Percentiles rank a stretch among this genome's conserved stretches.
These are phyloP conservation scores for Xylaria sp. DNA, from an alignment of 495 filamentous ascomycete genomes.

Conservation along the genomic window DNA sequence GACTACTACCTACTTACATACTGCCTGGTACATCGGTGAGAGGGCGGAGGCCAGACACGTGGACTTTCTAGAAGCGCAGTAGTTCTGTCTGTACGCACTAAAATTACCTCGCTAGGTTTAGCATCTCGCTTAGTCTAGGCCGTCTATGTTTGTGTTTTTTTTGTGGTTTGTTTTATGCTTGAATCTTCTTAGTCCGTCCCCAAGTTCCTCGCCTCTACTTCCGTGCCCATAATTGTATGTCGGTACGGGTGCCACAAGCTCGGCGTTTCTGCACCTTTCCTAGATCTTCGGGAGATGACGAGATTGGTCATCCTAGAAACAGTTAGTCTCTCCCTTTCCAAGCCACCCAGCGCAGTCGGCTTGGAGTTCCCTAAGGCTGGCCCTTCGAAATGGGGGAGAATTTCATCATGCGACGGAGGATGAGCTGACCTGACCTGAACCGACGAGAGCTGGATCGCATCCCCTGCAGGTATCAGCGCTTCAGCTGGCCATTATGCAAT, in stretches of 20 bases:
- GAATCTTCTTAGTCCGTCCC: neutral
- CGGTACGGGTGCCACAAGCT: constrained; percentile 41
- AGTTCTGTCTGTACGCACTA: neutral
- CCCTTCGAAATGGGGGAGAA: neutral
- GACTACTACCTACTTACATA: no score
- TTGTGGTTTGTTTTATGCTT: constrained; percentile 5
- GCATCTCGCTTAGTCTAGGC: no score
- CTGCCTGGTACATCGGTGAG: neutral
- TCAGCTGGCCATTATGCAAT: constrained; percentile 15
- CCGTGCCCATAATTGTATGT: constrained; percentile 33
- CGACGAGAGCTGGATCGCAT: constrained; percentile 19
- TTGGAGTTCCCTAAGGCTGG: constrained; percentile 17
- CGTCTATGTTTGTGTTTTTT: constrained; percentile 5
- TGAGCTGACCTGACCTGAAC: constrained; percentile 24
- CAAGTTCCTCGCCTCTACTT: constrained; percentile 5
- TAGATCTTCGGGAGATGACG: constrained; percentile 46
- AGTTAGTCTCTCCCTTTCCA: constrained; percentile 7
- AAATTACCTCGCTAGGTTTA: neutral
- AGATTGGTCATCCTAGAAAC: constrained; percentile 35
- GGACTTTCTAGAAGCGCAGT: constrained; percentile 13
- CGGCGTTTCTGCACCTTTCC: constrained; percentile 43
- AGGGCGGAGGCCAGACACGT: constrained; percentile 15
- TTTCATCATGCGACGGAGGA: constrained; percentile 15
- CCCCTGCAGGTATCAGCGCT: constrained; percentile 16
- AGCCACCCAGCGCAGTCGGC: neutral